Percentiles rank a stretch among this genome's conserved stretches.
Conservation (phyloP, 2,329 filamentous ascomycete genomes). For the Myriosclerotinia duriaeana region DNA sequence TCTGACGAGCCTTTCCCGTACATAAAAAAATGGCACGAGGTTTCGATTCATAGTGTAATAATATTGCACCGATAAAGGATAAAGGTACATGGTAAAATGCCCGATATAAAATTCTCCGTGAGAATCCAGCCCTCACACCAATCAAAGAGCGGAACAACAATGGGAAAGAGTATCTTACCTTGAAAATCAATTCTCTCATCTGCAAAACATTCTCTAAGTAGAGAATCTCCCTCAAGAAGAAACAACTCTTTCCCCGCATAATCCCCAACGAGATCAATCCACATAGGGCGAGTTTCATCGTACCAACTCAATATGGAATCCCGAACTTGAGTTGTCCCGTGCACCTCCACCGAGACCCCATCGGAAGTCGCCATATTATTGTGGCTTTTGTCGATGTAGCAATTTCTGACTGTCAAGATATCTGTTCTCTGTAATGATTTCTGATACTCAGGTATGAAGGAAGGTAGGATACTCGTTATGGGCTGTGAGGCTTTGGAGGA, state of each 20-base stretch:
- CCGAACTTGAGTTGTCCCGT: slow-evolving; percentile 26
- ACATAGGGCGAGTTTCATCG: slow-evolving; percentile 45
- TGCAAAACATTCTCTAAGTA: slow-evolving; percentile 64
- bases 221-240: slow-evolving; percentile 69
- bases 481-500: not conserved
- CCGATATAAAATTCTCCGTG: slow-evolving; percentile 9
- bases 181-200: slow-evolving; percentile 63
- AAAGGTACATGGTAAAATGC: not conserved
- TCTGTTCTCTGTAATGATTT: slow-evolving; percentile 3
- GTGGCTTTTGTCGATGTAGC: slow-evolving; percentile 16
- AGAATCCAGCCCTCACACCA: not conserved
- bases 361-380: slow-evolving; percentile 20
- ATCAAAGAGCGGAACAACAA: not conserved
- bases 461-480: slow-evolving; percentile 2
- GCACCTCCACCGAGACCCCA: slow-evolving; percentile 17
- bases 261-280: slow-evolving; percentile 69
- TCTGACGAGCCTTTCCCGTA: not conserved
- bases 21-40: not conserved
- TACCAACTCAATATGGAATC: slow-evolving; percentile 43
- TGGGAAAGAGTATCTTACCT: slow-evolving; percentile 39
- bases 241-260: slow-evolving; percentile 74
- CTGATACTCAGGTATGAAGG: slow-evolving; percentile 11
- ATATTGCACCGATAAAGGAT: not conserved
- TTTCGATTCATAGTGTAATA: not conserved
- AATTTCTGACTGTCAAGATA: slow-evolving; percentile 1